Evolutionary conservation across 2,329 filamentous ascomycete genomes (phyloP).

Genomic region (Bretziella fagacearum): DNA sequence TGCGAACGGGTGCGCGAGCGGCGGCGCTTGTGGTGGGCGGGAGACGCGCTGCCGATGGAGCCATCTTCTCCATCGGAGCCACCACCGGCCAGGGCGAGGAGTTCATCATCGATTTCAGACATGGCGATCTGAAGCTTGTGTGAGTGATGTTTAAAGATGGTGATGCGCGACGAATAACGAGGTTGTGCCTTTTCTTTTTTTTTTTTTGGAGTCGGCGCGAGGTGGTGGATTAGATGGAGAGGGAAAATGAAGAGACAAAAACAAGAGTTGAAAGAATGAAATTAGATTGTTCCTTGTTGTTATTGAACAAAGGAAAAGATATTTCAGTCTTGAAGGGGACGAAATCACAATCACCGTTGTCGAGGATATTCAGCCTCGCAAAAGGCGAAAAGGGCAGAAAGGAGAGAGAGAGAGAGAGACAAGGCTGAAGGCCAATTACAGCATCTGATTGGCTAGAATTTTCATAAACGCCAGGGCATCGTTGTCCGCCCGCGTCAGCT

Average conservation of each 20-base stretch:
- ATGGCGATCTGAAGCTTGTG: too few relatives aligned
- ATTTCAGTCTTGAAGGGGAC: too few relatives aligned
- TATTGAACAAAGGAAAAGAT: too few relatives aligned
- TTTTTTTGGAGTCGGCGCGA: too few relatives aligned
- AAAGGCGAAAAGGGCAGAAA: background rate
- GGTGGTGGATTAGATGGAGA: too few relatives aligned
- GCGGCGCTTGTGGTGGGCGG: constrained; percentile 1
- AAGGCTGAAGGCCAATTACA: background rate
- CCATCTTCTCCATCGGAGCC: constrained; percentile 45
- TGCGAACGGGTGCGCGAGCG: constrained; percentile 4
- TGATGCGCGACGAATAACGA: too few relatives aligned
- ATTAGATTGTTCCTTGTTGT: too few relatives aligned
- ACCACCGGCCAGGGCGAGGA: constrained; percentile 69
- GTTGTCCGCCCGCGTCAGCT: background rate
- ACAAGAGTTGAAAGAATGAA: too few relatives aligned
- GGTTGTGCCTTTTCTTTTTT: too few relatives aligned
- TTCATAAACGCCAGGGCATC: too few relatives aligned
- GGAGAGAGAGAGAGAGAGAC: background rate
- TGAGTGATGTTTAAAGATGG: background rate
- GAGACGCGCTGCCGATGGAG: constrained; percentile 8
- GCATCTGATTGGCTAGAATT: background rate
- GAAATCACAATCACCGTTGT: too few relatives aligned
- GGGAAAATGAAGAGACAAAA: too few relatives aligned
- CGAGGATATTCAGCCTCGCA: background rate
- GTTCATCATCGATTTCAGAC: constrained; percentile 84